Percentiles rank a stretch among this genome's conserved stretches.
Evolutionary conservation across 257 asterid species (phyloP).

Genomic region (Solanum peruvianum): DNA sequence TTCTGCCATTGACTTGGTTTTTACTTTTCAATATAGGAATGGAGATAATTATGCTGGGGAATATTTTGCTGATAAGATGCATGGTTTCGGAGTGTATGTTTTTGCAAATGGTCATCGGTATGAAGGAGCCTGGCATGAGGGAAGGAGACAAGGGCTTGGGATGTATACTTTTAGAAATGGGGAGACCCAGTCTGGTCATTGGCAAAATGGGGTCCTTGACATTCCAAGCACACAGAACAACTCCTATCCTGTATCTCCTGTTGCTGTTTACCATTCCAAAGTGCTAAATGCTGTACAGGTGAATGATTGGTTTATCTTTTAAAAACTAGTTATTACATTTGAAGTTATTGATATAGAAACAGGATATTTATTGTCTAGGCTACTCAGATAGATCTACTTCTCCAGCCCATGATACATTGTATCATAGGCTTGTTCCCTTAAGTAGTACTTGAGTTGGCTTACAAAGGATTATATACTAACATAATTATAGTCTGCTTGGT

Average conservation of each 20-base stretch:
- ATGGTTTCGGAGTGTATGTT: conserved; percentile 68
- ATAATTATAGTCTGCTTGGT: background rate
- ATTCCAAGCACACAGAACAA: conserved; percentile 16
- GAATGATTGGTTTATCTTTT: background rate
- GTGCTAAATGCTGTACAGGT: conserved; percentile 43
- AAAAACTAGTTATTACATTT: background rate
- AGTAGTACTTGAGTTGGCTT: background rate
- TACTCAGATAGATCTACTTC: background rate
- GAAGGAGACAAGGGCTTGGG: conserved; percentile 72
- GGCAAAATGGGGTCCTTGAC: conserved; percentile 56
- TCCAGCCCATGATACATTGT: background rate
- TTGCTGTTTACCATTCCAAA: conserved; percentile 27
- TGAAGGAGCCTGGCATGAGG: conserved; percentile 92
- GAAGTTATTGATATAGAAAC: background rate
- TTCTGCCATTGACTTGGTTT: background rate
- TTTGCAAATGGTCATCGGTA: conserved; percentile 65
- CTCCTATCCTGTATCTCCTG: conserved; percentile 14
- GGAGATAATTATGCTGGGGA: conserved; percentile 75
- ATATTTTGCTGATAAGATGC: conserved; percentile 66
- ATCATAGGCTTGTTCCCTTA: background rate
- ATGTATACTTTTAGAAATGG: conserved; percentile 58
- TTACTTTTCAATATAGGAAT: conserved; percentile 27
- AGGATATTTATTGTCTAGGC: background rate
- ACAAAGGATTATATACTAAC: background rate
- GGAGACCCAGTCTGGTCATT: conserved; percentile 59